A percentile compares a stretch with the other conserved stretches of the same genome.
Conservation (phyloP, 2,329 filamentous ascomycete genomes). For the Pseudopyricularia cyperi region DNA sequence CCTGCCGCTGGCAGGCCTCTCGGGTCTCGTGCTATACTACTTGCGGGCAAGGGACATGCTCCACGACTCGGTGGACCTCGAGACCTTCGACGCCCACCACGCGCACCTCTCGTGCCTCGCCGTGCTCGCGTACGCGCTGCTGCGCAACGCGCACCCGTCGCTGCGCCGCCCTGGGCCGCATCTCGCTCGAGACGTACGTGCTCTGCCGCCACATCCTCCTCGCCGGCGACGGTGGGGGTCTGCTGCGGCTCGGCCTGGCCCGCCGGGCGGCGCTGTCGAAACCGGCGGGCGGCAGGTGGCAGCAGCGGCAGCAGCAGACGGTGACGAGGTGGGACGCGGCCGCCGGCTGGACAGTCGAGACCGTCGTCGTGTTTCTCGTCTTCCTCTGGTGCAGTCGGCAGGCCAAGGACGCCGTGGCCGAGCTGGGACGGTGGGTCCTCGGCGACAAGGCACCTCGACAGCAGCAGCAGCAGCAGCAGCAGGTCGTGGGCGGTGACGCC, state of each 20-base stretch:
- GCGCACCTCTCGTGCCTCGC: slow-evolving; percentile 37
- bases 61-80: slow-evolving; percentile 3
- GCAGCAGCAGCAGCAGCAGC: no score
- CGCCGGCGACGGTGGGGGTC: slow-evolving; percentile 40
- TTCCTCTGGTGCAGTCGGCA: slow-evolving; percentile 11
- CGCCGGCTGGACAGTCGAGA: slow-evolving; percentile 11
- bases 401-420: neutral
- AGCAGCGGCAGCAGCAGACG: no score
- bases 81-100: slow-evolving; percentile 4
- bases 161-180: slow-evolving; percentile 37
- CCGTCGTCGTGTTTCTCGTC: slow-evolving; percentile 10
- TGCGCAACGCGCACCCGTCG: slow-evolving; percentile 30
- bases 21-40: slow-evolving; percentile 17
- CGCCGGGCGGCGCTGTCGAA: neutral
- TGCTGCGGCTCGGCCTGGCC: slow-evolving; percentile 21
- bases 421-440: neutral
- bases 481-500: neutral
- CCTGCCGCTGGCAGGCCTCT: slow-evolving; percentile 10
- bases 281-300: neutral
- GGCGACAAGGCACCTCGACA: neutral
- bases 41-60: neutral
- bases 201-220: slow-evolving; percentile 51
- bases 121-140: slow-evolving; percentile 34
- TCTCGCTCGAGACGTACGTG: slow-evolving; percentile 45
- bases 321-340: slow-evolving; percentile 4